phyloP scores from a whole-genome alignment of 371 early-diverging fungal genomes.

The Mucor saturninus region DNA sequence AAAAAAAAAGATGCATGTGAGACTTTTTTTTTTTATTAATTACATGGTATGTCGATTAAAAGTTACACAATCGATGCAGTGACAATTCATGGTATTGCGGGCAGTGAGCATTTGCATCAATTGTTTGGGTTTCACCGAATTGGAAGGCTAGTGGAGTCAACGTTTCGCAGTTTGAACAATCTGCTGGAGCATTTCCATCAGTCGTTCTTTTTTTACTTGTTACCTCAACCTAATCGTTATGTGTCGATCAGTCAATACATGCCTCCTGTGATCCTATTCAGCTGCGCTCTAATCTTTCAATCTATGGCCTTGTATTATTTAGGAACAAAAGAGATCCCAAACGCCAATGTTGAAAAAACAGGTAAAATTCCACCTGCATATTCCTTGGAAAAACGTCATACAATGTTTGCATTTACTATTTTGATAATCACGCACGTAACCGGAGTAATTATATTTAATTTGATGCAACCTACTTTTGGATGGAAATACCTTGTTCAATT shows the following conservation, averaged over 20 bases:
- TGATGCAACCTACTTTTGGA: constrained; percentile 42
- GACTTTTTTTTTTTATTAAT: not conserved
- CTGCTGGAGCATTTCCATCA: constrained; percentile 95
- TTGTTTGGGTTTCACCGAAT: constrained; percentile 62
- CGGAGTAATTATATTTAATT: constrained; percentile 42
- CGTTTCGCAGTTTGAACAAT: constrained; percentile 89
- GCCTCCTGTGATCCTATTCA: constrained; percentile 78
- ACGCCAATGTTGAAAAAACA: constrained; percentile 8
- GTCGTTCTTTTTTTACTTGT: constrained; percentile 93
- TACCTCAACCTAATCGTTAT: constrained; percentile 76
- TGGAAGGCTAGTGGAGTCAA: constrained; percentile 76
- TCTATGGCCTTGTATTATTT: constrained; percentile 51
- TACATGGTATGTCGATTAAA: constrained; percentile 18
- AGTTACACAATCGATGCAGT: constrained; percentile 86
- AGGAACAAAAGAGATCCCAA: constrained; percentile 18
- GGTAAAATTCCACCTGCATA: constrained; percentile 33
- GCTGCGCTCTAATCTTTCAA: constrained; percentile 67
- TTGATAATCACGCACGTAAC: constrained; percentile 39
- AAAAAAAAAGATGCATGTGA: not conserved
- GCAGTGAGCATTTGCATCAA: constrained; percentile 38
- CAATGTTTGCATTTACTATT: constrained; percentile 41
- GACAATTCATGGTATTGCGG: constrained; percentile 68
- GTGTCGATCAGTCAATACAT: constrained; percentile 91
- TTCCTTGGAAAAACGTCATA: constrained; percentile 33
- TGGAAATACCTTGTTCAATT: constrained; percentile 19